A percentile compares a stretch with the other conserved stretches of the same genome.
These are phyloP conservation scores for Adansonia rubrostipa DNA, from an alignment of 441 rosid species.

Conservation along the genomic window DNA sequence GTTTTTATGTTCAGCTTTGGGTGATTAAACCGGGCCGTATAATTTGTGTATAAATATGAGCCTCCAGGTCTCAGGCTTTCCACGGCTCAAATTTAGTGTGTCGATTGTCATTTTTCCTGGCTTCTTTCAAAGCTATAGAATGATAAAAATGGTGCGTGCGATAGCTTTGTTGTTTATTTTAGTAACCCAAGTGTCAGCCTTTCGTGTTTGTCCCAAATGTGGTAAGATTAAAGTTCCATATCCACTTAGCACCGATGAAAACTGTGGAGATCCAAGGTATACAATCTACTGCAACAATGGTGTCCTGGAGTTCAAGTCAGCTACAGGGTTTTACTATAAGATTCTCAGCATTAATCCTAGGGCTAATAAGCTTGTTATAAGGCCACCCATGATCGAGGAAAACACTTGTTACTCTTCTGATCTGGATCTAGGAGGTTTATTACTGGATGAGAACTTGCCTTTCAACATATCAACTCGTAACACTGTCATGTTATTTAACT, in stretches of 20 bases:
- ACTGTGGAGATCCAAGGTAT: conserved; percentile 60
- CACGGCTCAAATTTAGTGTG: conserved; percentile 20
- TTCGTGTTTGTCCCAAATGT: conserved; percentile 53
- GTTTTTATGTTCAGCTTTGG: conserved; percentile 14
- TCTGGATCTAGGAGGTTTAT: conserved; percentile 49
- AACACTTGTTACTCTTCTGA: conserved; percentile 55
- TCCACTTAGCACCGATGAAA: conserved; percentile 56
- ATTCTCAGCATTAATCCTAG: conserved; percentile 51
- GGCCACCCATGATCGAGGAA: conserved; percentile 46
- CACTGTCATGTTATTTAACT: conserved; percentile 63
- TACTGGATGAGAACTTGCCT: conserved; percentile 50
- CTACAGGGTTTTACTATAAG: conserved; percentile 41
- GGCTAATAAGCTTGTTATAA: conserved; percentile 45
- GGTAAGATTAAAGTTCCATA: conserved; percentile 53
- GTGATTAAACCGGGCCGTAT: background rate
- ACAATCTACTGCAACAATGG: conserved; percentile 50
- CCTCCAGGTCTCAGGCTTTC: conserved; percentile 1
- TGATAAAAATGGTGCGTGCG: conserved; percentile 29
- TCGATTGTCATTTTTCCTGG: background rate
- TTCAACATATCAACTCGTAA: conserved; percentile 61
- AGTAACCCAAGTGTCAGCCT: conserved; percentile 37
- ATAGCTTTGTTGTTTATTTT: conserved; percentile 31
- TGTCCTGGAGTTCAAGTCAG: conserved; percentile 47
- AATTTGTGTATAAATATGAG: conserved; percentile 30
- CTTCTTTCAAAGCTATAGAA: background rate